Conservation (phyloP, 2,329 filamentous ascomycete genomes). For the Sporothrix euskadiensis region DNA sequence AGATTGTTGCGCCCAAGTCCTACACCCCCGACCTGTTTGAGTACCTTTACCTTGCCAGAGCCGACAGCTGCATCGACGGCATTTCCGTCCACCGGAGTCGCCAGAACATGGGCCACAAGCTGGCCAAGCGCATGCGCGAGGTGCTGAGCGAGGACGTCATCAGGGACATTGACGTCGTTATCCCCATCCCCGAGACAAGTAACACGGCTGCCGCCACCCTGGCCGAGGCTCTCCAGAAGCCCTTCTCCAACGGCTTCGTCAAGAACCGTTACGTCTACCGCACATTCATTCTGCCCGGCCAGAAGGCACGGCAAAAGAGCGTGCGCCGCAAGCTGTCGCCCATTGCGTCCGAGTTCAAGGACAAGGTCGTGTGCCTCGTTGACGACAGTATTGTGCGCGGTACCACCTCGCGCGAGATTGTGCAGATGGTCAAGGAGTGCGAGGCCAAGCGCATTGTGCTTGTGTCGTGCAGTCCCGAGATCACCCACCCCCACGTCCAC, state of each 20-base stretch:
- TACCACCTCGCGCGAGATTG: constrained; percentile 68
- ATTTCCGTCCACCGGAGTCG: constrained; percentile 83
- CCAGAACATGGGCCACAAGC: constrained; percentile 80
- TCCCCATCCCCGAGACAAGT: constrained; percentile 54
- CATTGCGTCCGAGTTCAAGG: constrained; percentile 81
- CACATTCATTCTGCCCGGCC: constrained; percentile 75
- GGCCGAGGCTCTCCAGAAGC: constrained; percentile 72
- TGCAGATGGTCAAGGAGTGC: constrained; percentile 47
- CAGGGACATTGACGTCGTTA: constrained; percentile 70
- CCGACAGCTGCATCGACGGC: constrained; percentile 80
- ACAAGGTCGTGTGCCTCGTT: constrained; percentile 76
- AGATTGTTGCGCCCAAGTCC: constrained; percentile 65
- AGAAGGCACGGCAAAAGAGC: constrained; percentile 77
- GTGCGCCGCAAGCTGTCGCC: constrained; percentile 88
- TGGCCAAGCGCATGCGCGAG: constrained; percentile 70
- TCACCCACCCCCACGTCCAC: constrained; percentile 78
- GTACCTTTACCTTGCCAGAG: constrained; percentile 82
- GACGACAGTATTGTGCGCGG: constrained; percentile 65
- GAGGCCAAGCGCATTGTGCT: constrained; percentile 46
- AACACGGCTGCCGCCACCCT: constrained; percentile 78
- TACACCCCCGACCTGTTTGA: constrained; percentile 89
- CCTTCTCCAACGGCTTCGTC: constrained; percentile 78
- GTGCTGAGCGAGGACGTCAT: constrained; percentile 69
- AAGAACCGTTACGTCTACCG: constrained; percentile 89
- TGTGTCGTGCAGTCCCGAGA: constrained; percentile 83